Conservation (phyloP, 257 asterid species). For the Scutellaria galericulata region DNA sequence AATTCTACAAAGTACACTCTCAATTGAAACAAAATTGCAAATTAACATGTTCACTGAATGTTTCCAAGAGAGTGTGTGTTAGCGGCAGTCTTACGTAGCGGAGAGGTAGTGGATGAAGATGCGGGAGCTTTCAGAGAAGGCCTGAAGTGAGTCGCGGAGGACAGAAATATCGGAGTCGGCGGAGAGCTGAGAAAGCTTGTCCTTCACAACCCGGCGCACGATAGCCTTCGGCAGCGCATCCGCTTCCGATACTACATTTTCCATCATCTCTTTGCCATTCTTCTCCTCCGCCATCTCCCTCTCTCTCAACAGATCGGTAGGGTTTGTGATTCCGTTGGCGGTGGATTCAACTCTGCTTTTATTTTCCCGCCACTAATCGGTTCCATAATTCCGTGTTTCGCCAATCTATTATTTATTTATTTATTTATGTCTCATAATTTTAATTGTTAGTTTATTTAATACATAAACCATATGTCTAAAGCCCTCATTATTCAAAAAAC, state of each 20-base stretch:
- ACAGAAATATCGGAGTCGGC: constrained; percentile 63
- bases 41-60: constrained; percentile 7
- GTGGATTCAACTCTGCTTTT: background rate
- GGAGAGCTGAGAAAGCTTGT: constrained; percentile 82
- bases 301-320: constrained; percentile 12
- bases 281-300: constrained; percentile 47
- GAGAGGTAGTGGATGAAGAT: constrained; percentile 89
- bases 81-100: constrained; percentile 59
- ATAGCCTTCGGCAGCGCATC: constrained; percentile 92
- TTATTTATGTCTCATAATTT: too few relatives aligned
- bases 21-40: constrained; percentile 12
- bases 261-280: constrained; percentile 45
- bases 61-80: background rate
- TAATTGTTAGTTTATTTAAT: too few relatives aligned
- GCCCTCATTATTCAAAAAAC: too few relatives aligned
- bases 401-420: too few relatives aligned
- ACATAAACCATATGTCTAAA: too few relatives aligned
- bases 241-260: constrained; percentile 49
- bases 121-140: constrained; percentile 86
- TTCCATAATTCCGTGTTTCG: too few relatives aligned
- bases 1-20: background rate
- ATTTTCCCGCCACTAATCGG: too few relatives aligned
- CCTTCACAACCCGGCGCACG: constrained; percentile 90
- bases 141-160: constrained; percentile 75
- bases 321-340: constrained; percentile 25